A percentile compares a stretch with the other conserved stretches of the same genome.
phyloP scores from a whole-genome alignment of 2,329 filamentous ascomycete genomes.

The Phaeomoniella chlamydospora region DNA sequence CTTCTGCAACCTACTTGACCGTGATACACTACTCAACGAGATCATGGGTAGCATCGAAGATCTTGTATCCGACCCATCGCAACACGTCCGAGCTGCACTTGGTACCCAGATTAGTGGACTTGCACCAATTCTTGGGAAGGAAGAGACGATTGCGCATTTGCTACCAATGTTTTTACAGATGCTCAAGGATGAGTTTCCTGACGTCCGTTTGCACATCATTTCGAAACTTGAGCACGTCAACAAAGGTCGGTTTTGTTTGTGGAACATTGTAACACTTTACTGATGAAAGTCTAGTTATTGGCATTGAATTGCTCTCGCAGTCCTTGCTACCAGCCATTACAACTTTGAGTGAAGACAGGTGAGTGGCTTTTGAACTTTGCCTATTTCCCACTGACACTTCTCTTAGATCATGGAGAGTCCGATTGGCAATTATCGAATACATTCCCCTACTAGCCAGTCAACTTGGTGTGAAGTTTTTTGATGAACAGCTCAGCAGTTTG shows the following conservation, averaged over 20 bases:
- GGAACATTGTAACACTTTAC: slow-evolving; percentile 7
- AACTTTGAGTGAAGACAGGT: slow-evolving; percentile 91
- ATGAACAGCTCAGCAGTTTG: slow-evolving; percentile 85
- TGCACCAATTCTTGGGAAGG: slow-evolving; percentile 91
- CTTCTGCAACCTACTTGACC: slow-evolving; percentile 83
- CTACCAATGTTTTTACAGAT: slow-evolving; percentile 98
- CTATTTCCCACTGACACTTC: too few relatives aligned
- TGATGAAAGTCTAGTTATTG: slow-evolving; percentile 54
- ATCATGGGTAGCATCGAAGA: slow-evolving; percentile 96
- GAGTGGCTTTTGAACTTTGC: too few relatives aligned
- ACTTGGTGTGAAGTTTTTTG: slow-evolving; percentile 92
- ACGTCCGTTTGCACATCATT: slow-evolving; percentile 96
- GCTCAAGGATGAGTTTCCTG: slow-evolving; percentile 98
- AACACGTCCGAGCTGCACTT: slow-evolving; percentile 89
- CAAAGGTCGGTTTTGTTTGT: slow-evolving; percentile 47
- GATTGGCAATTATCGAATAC: slow-evolving; percentile 97
- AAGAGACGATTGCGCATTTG: slow-evolving; percentile 95
- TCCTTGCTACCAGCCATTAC: slow-evolving; percentile 95
- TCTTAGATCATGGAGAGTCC: slow-evolving; percentile 77
- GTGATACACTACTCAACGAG: slow-evolving; percentile 76
- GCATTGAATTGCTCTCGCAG: slow-evolving; percentile 91
- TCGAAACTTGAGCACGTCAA: slow-evolving; percentile 99
- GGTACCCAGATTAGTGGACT: slow-evolving; percentile 95
- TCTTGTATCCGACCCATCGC: slow-evolving; percentile 85
- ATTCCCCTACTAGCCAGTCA: slow-evolving; percentile 92